Percentiles rank a stretch among this genome's conserved stretches.
phyloP scores from a whole-genome alignment of 495 filamentous ascomycete genomes.

The Geoglossum glabrum region DNA sequence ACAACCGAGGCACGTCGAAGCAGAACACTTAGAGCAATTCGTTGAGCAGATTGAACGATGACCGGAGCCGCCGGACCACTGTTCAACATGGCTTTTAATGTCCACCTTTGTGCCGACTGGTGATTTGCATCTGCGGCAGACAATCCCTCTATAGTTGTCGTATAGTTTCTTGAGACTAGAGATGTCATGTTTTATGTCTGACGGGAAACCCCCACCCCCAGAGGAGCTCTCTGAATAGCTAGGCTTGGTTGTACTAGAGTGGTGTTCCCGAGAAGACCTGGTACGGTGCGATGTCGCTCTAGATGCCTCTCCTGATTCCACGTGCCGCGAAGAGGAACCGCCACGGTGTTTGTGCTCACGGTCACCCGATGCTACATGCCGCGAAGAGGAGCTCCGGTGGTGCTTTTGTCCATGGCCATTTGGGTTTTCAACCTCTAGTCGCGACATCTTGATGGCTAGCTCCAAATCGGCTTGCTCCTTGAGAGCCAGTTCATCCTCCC shows the following conservation, averaged over 20 bases:
- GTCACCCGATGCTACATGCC: too few relatives aligned
- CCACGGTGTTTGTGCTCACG: too few relatives aligned
- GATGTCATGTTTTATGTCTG: not conserved
- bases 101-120: not conserved
- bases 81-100: not conserved
- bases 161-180: not conserved
- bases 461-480: not conserved
- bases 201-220: too few relatives aligned
- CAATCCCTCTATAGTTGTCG: not conserved
- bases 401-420: not conserved
- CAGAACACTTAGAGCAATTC: not conserved
- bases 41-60: not conserved
- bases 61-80: not conserved
- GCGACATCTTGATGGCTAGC: not conserved
- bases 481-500: not conserved
- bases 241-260: not conserved
- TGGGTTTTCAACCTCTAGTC: not conserved
- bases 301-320: not conserved
- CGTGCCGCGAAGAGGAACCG: not conserved
- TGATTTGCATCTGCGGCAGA: not conserved
- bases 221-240: not conserved
- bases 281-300: not conserved
- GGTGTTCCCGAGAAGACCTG: not conserved
- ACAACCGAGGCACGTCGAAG: not conserved
- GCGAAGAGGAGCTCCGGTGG: not conserved